Evolutionary conservation across 371 early-diverging fungal species (phyloP).

Genomic region (Mortierella sp.): DNA sequence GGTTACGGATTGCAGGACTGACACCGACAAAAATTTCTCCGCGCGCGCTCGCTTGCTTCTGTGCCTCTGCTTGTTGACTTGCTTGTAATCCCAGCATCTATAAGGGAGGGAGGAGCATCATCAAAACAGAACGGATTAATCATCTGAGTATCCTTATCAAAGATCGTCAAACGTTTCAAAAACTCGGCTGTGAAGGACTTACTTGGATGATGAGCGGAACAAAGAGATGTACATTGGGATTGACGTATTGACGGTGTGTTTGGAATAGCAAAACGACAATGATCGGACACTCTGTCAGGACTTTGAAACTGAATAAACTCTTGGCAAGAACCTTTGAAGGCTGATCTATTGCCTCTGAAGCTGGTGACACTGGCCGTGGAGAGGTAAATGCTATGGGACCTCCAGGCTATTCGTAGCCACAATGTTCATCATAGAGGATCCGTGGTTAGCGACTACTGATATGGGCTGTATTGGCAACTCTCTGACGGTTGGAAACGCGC

Average conservation of each 20-base stretch:
- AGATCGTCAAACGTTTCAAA: neutral
- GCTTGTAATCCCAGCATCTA: constrained; percentile 84
- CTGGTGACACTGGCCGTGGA: constrained; percentile 84
- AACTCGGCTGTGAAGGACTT: constrained; percentile 1
- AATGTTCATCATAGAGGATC: too few relatives aligned
- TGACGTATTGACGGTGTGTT: constrained; percentile 80
- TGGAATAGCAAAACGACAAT: constrained; percentile 97
- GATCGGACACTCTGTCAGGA: constrained; percentile 96
- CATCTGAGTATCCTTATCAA: neutral
- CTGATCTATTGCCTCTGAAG: constrained; percentile 65
- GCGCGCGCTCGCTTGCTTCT: constrained; percentile 71
- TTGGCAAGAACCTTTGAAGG: constrained; percentile 74
- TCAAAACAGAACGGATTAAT: neutral
- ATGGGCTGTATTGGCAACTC: too few relatives aligned
- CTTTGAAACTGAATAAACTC: constrained; percentile 93
- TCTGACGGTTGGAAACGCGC: too few relatives aligned
- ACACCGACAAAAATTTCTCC: constrained; percentile 85
- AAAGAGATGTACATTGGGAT: constrained; percentile 83
- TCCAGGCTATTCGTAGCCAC: constrained; percentile 56
- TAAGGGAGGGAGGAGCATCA: neutral
- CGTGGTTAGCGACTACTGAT: neutral
- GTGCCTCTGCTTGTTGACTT: constrained; percentile 77
- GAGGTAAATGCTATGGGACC: constrained; percentile 65
- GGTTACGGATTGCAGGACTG: constrained; percentile 79
- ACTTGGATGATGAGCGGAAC: constrained; percentile 91